Base-by-base conservation (phyloP, 768 basidiomycete genomes). In the Suillus ampliporus region DNA sequence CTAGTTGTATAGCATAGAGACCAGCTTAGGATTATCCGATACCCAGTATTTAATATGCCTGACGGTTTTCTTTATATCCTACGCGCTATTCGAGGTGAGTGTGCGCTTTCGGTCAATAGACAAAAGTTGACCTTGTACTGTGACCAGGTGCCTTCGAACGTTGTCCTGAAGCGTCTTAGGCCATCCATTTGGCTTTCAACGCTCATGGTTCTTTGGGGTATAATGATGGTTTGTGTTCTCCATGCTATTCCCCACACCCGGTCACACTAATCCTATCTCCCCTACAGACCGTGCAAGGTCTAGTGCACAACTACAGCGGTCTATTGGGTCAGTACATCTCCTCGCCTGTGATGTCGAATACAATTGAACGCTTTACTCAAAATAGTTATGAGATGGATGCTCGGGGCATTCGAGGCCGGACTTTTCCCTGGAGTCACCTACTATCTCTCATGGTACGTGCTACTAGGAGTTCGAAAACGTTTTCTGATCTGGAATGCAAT, bases 181-280 rank as follows among this genome's bases (percentile, higher is more conserved):
- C 92, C 91, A 0, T 91, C 90, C 4, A 73, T 94, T 40, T 93
- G 91, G 91, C 77, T 94, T 6, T 90, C 89, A 6, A 63, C 81
- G 31, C 79, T 92, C 58, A 92, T 94, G 91, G 65, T 90, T 3
- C 67, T 85, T 19, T 91, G 90, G 89, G 90, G 90, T 3, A 66
- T 91, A 35, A 86, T 87, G 80, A 91, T 91, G 90, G 89, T 89
- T 59, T 57, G 78, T 52, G 10, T 56, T 50, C 5, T 26, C 1
- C 10, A 19, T 26, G 1, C 23, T 21, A 17, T 26, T 40, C 17
- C 37, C 26, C 40, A 11, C 37, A 40, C 14, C 13, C 10, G 19
- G 11, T 37, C 17, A 11, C 23, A 34, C 15, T 65, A 40, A 26
- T 7, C 40, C 5, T 7, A 72, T 63, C 52, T 34, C 51, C 69